phyloP scores from a whole-genome alignment of 179 eudicot genomes.

The Heliamphora pulchella region DNA sequence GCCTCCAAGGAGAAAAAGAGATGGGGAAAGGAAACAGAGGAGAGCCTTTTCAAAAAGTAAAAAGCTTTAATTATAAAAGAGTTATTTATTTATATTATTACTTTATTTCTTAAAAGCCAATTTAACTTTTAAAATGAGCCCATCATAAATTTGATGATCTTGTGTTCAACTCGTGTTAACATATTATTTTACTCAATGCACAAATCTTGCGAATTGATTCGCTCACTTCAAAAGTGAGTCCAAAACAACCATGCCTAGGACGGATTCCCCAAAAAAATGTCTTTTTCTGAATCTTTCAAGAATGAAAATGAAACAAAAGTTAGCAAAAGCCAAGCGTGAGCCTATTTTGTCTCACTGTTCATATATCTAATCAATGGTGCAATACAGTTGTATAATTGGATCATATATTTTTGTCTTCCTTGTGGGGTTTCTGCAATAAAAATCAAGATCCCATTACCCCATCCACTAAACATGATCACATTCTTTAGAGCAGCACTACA shows the following conservation, averaged over 20 bases:
- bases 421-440: neutral
- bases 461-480: neutral
- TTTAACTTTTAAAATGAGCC: too few relatives aligned
- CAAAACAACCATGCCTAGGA: too few relatives aligned
- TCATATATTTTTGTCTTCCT: neutral
- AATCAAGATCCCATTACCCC: neutral
- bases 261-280: too few relatives aligned
- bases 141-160: too few relatives aligned
- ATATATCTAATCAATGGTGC: neutral
- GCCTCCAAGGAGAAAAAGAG: neutral
- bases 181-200: neutral
- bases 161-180: too few relatives aligned
- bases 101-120: too few relatives aligned
- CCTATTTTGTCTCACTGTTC: neutral
- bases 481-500: neutral
- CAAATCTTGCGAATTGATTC: neutral
- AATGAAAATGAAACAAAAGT: neutral
- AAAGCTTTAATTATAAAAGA: neutral
- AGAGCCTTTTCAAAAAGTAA: neutral
- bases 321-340: neutral
- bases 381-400: neutral
- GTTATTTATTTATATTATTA: too few relatives aligned
- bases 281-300: neutral
- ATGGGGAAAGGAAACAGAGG: neutral
- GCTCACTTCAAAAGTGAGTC: too few relatives aligned